These are phyloP conservation scores for Penicillium sp. DNA, from an alignment of 2,329 filamentous ascomycete species.

Conservation along the genomic window DNA sequence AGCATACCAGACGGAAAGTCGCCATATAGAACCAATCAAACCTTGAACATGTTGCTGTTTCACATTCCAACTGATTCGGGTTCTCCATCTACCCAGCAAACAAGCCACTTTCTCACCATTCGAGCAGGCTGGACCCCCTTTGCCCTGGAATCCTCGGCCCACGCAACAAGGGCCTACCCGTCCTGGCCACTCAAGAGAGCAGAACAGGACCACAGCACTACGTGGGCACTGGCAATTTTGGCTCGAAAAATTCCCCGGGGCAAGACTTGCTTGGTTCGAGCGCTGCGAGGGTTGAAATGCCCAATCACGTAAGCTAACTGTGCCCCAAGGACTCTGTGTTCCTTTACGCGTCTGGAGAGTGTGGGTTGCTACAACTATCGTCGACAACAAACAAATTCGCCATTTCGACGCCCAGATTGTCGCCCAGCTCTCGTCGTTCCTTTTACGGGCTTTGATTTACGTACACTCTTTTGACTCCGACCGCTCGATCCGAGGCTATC, in stretches of 20 bases:
- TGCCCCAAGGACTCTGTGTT: neutral
- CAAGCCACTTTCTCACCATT: neutral
- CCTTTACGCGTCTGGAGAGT: neutral
- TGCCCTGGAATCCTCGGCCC: slow-evolving; percentile 9
- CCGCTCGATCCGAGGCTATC: slow-evolving; percentile 3
- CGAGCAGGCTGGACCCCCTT: slow-evolving; percentile 13
- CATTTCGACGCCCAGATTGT: slow-evolving; percentile 9
- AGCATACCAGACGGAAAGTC: slow-evolving; percentile 6
- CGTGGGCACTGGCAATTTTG: slow-evolving; percentile 5
- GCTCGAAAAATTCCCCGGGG: neutral
- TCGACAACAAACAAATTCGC: slow-evolving; percentile 8
- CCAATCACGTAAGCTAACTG: neutral
- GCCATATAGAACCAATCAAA: neutral
- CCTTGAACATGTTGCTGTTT: neutral
- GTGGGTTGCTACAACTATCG: neutral
- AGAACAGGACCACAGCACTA: neutral
- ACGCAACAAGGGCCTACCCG: neutral
- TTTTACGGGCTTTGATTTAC: slow-evolving; percentile 10
- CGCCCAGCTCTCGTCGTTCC: slow-evolving; percentile 25
- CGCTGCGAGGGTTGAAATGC: neutral
- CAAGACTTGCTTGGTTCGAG: neutral
- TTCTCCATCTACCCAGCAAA: neutral
- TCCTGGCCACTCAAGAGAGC: neutral
- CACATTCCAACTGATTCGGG: slow-evolving; percentile 15
- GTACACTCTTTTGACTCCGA: slow-evolving; percentile 7